These are phyloP conservation scores for Erodium chrysanthum DNA, from an alignment of 441 rosid species.

Conservation along the genomic window DNA sequence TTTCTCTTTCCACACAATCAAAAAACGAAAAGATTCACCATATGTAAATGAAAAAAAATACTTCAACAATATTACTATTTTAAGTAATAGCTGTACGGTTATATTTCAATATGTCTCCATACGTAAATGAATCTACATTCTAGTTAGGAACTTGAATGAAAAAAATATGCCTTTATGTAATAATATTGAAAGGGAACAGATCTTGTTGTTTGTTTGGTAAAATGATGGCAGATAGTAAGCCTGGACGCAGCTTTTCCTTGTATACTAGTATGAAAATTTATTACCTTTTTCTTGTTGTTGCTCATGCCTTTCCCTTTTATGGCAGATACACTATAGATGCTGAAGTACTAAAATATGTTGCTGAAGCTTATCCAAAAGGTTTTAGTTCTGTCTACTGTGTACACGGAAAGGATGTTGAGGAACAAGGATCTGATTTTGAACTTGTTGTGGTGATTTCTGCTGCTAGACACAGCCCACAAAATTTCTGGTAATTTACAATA, in stretches of 20 bases:
- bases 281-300: background rate
- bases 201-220: background rate
- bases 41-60: no score
- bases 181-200: background rate
- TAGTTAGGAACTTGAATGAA: background rate
- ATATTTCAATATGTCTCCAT: background rate
- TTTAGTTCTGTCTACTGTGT: conserved; percentile 63
- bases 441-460: conserved; percentile 81
- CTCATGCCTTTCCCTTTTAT: conserved; percentile 10
- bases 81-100: no score
- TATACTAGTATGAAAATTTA: background rate
- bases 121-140: background rate
- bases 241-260: background rate
- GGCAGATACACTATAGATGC: conserved; percentile 76
- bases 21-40: no score
- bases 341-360: conserved; percentile 68
- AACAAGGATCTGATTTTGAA: conserved; percentile 78
- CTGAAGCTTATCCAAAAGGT: conserved; percentile 91
- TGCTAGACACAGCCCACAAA: conserved; percentile 73
- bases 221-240: background rate
- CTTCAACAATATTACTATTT: no score
- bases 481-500: conserved; percentile 50
- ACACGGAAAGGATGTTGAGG: conserved; percentile 71
- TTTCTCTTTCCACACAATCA: no score
- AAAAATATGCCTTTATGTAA: background rate